Conservation (phyloP, 148 eudicot genomes). For the Simmondsia chinensis region DNA sequence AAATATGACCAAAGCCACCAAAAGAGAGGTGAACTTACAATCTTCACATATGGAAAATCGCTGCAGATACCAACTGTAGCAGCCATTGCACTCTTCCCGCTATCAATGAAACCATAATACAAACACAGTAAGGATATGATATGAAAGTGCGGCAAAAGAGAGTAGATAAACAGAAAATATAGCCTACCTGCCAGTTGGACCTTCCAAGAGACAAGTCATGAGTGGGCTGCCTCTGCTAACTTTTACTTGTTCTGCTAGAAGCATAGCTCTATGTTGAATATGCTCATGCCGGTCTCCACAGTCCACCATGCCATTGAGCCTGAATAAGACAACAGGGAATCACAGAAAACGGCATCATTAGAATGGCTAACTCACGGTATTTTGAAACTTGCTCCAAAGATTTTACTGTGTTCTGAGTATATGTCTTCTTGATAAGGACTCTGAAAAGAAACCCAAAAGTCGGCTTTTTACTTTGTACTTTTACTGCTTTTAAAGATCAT, state of each 20-base stretch:
- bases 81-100: conserved; percentile 97
- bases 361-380: too few species aligned
- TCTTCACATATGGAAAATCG: conserved; percentile 95
- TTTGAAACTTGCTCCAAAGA: too few species aligned
- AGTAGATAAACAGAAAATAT: conserved; percentile 1
- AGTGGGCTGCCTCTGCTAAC: conserved; percentile 91
- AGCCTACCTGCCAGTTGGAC: conserved; percentile 79
- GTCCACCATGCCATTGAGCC: conserved; percentile 89
- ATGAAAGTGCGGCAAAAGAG: not conserved
- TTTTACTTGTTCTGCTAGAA: conserved; percentile 87
- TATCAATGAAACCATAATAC: conserved; percentile 14
- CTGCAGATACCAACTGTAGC: conserved; percentile 93
- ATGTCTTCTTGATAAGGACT: too few species aligned
- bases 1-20: conserved; percentile 3
- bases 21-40: conserved; percentile 50
- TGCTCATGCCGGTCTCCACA: conserved; percentile 91
- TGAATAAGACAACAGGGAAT: conserved; percentile 23
- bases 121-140: conserved; percentile 1
- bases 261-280: conserved; percentile 77
- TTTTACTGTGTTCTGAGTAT: too few species aligned
- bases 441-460: too few species aligned
- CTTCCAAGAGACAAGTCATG: conserved; percentile 91
- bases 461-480: too few species aligned
- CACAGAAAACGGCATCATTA: too few species aligned
- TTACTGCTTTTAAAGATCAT: too few species aligned